Base-by-base conservation (phyloP, 2,329 filamentous ascomycete species). In the Exophiala sideris region DNA sequence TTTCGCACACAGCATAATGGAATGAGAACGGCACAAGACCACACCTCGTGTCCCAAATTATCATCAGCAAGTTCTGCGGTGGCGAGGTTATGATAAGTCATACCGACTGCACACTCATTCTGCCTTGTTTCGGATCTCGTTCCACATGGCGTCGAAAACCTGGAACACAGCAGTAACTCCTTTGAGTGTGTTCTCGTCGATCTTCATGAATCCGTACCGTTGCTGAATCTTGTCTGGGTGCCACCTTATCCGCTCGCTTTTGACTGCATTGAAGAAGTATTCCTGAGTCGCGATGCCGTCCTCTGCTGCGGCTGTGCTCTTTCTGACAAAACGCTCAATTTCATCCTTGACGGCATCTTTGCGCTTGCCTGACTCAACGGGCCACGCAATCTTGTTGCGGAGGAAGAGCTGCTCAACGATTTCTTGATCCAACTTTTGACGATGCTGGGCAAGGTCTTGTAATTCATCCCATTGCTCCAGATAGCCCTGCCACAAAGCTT, bases 181-280 rank as follows among this genome's bases (percentile, higher is more conserved):
- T 66, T 83, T 84, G 79, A 95, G 85, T 2, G 88, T 83, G 3
- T 79, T 79, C 20, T 83, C 79, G 45, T 91, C 86, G 45, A 95
- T 83, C 44, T 91, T 85, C 47, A 95, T 83, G 11, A 78, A 76
- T 2, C 90, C 89, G 56, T 95, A 85, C 49, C 85, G 83, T 73
- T 96, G 94, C 75, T 96, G 90, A 52, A 97, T 88, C 77, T 97
- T 99, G 73, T 99, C 94, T 3, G 94, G 94, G 75, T 99, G 94
- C 94, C 94, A 99, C 12, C 91, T 80, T 14, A 97, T 85, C 48
- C 94, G 83, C 75, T 99, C 94, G 4, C 83, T 76, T 71, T 95
- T 96, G 48, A 97, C 76, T 4, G 80, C 68, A 41, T 78, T 74
- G 11, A 72, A 50, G 16, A 81, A 51, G 53, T 75, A 72, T 5